Evolutionary conservation across 2,329 filamentous ascomycete species (phyloP).

Genomic region (Trichoderma citrinoviride): DNA sequence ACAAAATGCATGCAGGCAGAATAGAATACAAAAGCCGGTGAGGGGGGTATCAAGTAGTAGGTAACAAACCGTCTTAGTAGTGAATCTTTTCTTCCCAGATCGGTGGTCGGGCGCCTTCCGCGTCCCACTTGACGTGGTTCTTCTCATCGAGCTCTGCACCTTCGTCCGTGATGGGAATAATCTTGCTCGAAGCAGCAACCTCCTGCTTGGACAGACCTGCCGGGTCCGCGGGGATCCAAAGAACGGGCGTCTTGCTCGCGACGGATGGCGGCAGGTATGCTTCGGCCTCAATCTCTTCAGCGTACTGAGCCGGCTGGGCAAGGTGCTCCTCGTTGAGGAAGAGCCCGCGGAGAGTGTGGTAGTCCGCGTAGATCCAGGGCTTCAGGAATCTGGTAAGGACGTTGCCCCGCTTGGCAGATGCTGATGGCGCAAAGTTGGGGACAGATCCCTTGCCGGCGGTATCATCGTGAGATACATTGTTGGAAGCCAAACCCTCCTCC

Average conservation of each 20-base stretch:
- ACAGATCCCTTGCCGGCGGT: conserved; percentile 23
- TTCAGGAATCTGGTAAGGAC: conserved; percentile 63
- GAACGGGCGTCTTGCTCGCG: conserved; percentile 55
- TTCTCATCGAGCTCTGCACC: conserved; percentile 69
- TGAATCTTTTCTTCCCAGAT: conserved; percentile 47
- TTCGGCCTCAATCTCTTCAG: conserved; percentile 58
- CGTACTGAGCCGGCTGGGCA: conserved; percentile 46
- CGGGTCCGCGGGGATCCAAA: conserved; percentile 75
- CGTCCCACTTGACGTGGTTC: conserved; percentile 45
- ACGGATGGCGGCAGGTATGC: conserved; percentile 74
- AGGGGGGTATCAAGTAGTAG: conserved; percentile 25
- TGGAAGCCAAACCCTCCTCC: conserved; percentile 25
- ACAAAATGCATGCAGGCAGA: background rate
- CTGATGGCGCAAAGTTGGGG: conserved; percentile 28
- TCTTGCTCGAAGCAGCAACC: conserved; percentile 61
- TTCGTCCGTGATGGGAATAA: conserved; percentile 70
- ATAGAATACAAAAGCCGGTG: background rate
- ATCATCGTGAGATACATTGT: conserved; percentile 20
- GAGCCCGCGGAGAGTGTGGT: conserved; percentile 61
- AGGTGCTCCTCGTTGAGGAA: conserved; percentile 11
- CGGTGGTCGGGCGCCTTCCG: conserved; percentile 42
- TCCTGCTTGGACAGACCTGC: conserved; percentile 70
- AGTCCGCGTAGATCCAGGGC: conserved; percentile 74
- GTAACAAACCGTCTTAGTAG: conserved; percentile 36
- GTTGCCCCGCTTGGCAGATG: conserved; percentile 47